phyloP scores from a whole-genome alignment of 768 basidiomycete genomes.

The Phanerochaete sordida region DNA sequence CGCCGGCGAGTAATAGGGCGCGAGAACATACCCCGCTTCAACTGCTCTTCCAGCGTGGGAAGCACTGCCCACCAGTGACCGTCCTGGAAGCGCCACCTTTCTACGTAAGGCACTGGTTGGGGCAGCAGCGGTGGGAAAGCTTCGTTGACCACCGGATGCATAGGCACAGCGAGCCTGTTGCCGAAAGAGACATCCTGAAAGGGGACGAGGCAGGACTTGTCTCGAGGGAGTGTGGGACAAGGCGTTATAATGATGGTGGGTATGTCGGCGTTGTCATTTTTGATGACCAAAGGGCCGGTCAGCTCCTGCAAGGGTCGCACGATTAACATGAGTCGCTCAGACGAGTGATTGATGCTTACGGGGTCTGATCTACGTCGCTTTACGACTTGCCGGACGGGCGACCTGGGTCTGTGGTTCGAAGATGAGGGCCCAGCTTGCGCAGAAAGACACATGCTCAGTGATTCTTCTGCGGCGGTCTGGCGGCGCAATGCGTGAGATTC shows the following conservation, averaged over 20 bases:
- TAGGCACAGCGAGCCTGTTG: conserved; percentile 46
- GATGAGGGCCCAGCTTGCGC: not conserved
- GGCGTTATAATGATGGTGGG: conserved; percentile 53
- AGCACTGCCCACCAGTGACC: conserved; percentile 55
- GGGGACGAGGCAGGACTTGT: conserved; percentile 44
- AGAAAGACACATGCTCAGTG: not conserved
- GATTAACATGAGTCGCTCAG: not conserved
- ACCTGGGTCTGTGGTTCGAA: not conserved
- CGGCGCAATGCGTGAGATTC: not conserved
- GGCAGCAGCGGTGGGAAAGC: conserved; percentile 41
- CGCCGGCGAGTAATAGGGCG: conserved; percentile 19
- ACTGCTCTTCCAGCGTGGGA: conserved; percentile 46
- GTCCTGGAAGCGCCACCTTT: conserved; percentile 44
- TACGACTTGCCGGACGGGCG: not conserved
- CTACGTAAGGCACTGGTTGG: conserved; percentile 26
- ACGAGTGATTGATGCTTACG: not conserved
- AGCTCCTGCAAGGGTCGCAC: not conserved
- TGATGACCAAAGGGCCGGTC: conserved; percentile 8
- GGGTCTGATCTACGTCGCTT: conserved; percentile 4
- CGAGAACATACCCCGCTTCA: conserved; percentile 40
- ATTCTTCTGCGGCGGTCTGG: conserved; percentile 10
- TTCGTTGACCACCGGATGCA: conserved; percentile 42
- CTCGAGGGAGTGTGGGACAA: conserved; percentile 36
- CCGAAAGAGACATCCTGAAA: conserved; percentile 55
- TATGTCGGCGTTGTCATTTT: conserved; percentile 30